Base-by-base conservation (phyloP, 805 yeast genomes). In the Candida ponderosae region DNA sequence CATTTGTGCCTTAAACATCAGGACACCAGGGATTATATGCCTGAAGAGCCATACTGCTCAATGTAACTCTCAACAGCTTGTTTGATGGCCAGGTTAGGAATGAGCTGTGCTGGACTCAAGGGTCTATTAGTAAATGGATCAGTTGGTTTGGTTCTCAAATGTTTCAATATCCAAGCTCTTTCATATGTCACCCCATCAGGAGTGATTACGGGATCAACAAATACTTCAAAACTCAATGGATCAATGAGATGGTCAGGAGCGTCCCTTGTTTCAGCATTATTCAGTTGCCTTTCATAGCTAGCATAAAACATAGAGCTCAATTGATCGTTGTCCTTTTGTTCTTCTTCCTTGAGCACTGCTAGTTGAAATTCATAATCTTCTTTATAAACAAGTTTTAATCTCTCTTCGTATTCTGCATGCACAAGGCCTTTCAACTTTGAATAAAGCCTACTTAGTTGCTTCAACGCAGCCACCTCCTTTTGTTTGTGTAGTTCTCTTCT, bases 171-270 rank as follows among this genome's bases (percentile, higher is more conserved):
- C 54, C 60, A 56, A 3, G 67, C 42, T 34, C 60, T 54, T 40
- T 68, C 73, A 39, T 62, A 68, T 1, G 70, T 54, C 18, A 61
- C 60, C 4, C 73, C 73, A 14, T 66, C 54, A 9, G 66, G 66
- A 6, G 67, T 57, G n/a, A 68, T 51, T 6, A 68, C 73, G 1
- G 73, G 74, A 28, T 68, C 71, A 31, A 43, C 44, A 41, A 65
- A 63, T 24, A 66, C 34, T 30, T 56, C 53, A 48, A 65, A 64
- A n/a, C 67, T 59, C 8, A 67, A 60, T 4, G 70, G 68, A 40
- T 64, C 70, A 4, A 62, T 36, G 18, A 65, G 40, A 37, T 56
- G 51, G 17, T 62, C 69, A 2, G 71, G 70, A 7, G 54, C 55
- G 14, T 60, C 61, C 9, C 44, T 39, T 33, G 35, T 8, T 14